These are phyloP conservation scores for Macrolepiota fuliginosa DNA, from an alignment of 768 basidiomycete species.

Conservation along the genomic window DNA sequence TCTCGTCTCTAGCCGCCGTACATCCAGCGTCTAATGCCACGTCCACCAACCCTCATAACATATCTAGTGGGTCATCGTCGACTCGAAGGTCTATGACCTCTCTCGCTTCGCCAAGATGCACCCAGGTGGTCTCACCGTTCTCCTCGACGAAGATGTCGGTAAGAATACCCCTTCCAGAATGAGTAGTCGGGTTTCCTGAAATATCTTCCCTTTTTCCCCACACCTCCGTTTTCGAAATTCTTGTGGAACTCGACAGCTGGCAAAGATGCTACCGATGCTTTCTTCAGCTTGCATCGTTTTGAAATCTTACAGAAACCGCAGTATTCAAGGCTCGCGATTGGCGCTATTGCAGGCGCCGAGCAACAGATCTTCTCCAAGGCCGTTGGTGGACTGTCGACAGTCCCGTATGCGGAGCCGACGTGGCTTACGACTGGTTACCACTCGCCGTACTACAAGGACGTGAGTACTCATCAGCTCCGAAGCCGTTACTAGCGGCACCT, in stretches of 20 bases:
- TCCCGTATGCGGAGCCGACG: constrained; percentile 87
- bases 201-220: background rate
- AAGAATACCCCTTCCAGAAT: constrained; percentile 18
- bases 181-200: background rate
- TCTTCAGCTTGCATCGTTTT: constrained; percentile 85
- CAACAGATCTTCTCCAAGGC: constrained; percentile 46
- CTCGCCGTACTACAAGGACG: constrained; percentile 71
- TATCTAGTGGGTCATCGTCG: constrained; percentile 72
- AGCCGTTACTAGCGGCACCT: constrained; percentile 29
- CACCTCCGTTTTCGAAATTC: background rate
- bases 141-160: constrained; percentile 80
- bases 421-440: constrained; percentile 72
- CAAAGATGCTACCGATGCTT: constrained; percentile 81
- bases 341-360: constrained; percentile 60
- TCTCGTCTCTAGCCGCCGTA: background rate
- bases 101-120: constrained; percentile 79
- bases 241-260: constrained; percentile 52
- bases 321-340: constrained; percentile 71
- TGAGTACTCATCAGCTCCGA: constrained; percentile 35
- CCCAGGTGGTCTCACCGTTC: constrained; percentile 77
- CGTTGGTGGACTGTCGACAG: constrained; percentile 61
- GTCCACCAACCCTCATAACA: background rate
- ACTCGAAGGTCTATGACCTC: constrained; percentile 72
- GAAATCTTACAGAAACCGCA: constrained; percentile 79
- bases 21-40: background rate